Evolutionary conservation across 345 rosid species (phyloP), one percentile per base, ranked within the genome.

Genomic region (Populus pruinosa): DNA sequence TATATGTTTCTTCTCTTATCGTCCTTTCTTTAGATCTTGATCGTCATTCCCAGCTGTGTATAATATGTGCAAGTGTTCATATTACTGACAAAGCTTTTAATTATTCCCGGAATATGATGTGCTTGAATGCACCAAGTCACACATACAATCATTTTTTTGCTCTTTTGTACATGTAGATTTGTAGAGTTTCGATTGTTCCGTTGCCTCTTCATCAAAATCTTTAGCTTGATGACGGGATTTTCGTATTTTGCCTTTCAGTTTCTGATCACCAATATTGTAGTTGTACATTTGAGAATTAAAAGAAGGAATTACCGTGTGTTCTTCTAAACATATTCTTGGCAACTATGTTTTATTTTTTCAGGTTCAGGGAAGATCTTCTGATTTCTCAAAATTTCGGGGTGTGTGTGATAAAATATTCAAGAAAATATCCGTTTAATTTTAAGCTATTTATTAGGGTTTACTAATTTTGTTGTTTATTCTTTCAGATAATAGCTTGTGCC

Each of bases 11-110:
- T 43, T 67, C 27, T 6, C 41, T 59, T 71, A 11, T 31, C 31
- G 27, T 72, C 25, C 31, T 20, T 27, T n/a, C 23, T 65, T n/a
- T 47, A 67, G 74, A 73, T 81, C 75, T 66, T 11, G 74, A 41
- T 65, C 65, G 43, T 36, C 29, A 43, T 33, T 17, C 67, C 62
- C 9, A n/a, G 20, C 47, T 38, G 4, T 62, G 16, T 31, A 18
- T 36, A 12, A 8, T 25, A 11, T 59, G 16, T 14, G 56, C 56
- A 67, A 78, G 38, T 17, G 59, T 47, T 61, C 55, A 71, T 71
- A 80, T 83, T 41, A 43, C 63, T 33, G 6, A 69, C 65, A 23
- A 64, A 49, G 35, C n/a, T 31, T 41, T 59, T 70, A 16, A 50
- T 59, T 11, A 27, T 80, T 9, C 43, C 10, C 2, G 0, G 43